Evolutionary conservation across 306 rosid genomes (phyloP).

Genomic region (Rosa persica): DNA sequence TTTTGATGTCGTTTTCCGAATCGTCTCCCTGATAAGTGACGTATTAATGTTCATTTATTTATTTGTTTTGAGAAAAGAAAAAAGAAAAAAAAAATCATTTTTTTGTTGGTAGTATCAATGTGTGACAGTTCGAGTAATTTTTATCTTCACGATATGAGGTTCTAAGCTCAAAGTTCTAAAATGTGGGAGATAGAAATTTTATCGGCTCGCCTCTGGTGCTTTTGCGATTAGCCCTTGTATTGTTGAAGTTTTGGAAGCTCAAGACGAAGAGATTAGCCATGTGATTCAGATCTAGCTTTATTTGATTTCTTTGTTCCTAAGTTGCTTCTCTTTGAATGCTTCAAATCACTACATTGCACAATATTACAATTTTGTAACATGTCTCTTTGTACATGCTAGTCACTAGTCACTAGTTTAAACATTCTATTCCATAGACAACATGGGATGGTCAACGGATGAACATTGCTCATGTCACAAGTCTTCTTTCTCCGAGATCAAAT

Average conservation of each 20-base stretch:
- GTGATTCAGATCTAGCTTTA: slow-evolving; percentile 5
- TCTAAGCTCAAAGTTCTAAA: neutral
- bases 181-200: neutral
- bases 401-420: neutral
- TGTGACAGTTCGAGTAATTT: no score
- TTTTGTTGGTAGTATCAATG: no score
- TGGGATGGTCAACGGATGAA: neutral
- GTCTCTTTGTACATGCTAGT: neutral
- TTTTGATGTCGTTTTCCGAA: neutral
- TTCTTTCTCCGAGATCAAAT: neutral
- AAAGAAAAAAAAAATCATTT: no score
- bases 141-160: no score
- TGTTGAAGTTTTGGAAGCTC: neutral
- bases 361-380: neutral
- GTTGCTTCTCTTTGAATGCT: neutral
- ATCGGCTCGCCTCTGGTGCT: neutral
- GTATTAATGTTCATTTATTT: neutral
- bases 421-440: neutral
- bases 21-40: neutral
- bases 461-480: neutral
- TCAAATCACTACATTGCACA: neutral
- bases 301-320: neutral
- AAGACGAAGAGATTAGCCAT: neutral
- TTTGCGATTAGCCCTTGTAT: neutral
- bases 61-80: neutral